Conservation (phyloP, 768 basidiomycete genomes). For the Tremella fuciformis region DNA sequence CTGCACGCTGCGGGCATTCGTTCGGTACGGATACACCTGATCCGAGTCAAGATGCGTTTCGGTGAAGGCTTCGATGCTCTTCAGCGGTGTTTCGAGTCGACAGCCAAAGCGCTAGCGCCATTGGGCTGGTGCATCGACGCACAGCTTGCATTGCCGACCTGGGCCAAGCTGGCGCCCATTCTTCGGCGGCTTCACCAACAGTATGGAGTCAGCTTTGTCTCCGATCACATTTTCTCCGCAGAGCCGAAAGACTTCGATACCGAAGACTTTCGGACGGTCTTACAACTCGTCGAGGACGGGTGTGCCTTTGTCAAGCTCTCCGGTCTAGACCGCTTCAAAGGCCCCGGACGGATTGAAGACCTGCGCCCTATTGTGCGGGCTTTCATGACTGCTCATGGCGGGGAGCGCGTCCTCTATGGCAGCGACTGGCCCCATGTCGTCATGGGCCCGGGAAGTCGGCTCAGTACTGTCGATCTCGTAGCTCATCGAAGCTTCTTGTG, state of each 20-base stretch:
- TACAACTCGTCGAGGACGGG: neutral
- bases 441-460: neutral
- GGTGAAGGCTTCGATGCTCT: neutral
- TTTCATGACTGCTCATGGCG: neutral
- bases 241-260: neutral
- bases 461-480: neutral
- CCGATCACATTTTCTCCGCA: constrained; percentile 3
- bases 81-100: neutral
- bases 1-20: constrained; percentile 4
- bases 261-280: neutral
- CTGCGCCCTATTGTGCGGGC: neutral
- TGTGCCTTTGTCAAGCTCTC: constrained; percentile 8
- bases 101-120: neutral
- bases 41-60: neutral
- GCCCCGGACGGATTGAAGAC: neutral
- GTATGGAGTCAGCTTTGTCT: neutral
- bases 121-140: constrained; percentile 5
- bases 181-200: constrained; percentile 4
- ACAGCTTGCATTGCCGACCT: neutral
- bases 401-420: constrained; percentile 2
- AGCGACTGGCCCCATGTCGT: constrained; percentile 12
- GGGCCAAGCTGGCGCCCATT: neutral
- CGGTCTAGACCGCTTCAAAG: neutral
- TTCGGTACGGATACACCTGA: constrained; percentile 1
- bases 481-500: neutral